phyloP scores from a whole-genome alignment of 306 rosid genomes.

The Spatholobus suberectus region DNA sequence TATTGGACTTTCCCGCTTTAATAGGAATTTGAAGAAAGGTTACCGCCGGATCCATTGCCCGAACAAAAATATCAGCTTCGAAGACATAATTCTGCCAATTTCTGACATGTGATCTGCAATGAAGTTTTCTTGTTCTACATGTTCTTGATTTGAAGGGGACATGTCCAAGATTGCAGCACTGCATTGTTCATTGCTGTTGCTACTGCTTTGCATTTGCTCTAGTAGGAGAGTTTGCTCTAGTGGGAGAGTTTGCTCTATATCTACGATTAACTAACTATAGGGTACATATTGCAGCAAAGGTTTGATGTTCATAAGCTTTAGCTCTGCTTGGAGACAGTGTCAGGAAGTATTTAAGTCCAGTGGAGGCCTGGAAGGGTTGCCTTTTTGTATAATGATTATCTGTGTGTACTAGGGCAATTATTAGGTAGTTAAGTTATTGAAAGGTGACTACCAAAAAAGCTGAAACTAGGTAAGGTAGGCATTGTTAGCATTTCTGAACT shows the following conservation, averaged over 20 bases:
- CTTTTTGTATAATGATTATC: conserved; percentile 41
- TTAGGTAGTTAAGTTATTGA: conserved; percentile 15
- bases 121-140: neutral
- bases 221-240: conserved; percentile 25
- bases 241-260: conserved; percentile 33
- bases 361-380: conserved; percentile 23
- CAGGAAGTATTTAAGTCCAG: conserved; percentile 32
- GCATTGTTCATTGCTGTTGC: conserved; percentile 1
- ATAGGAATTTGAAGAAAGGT: conserved; percentile 58
- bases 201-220: conserved; percentile 24
- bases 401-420: conserved; percentile 5
- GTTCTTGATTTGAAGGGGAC: conserved; percentile 5
- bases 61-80: conserved; percentile 65
- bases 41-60: conserved; percentile 30
- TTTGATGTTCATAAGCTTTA: conserved; percentile 44
- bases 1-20: neutral
- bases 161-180: conserved; percentile 4
- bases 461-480: conserved; percentile 12
- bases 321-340: conserved; percentile 38
- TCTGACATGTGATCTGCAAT: conserved; percentile 45
- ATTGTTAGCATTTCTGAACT: conserved; percentile 5
- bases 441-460: neutral
- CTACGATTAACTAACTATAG: conserved; percentile 43
- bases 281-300: conserved; percentile 43
- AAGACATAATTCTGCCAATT: conserved; percentile 63